Evolutionary conservation across 228 moss, liverwort and hornwort genomes (phyloP).

Genomic region (Sphagnum fallax): DNA sequence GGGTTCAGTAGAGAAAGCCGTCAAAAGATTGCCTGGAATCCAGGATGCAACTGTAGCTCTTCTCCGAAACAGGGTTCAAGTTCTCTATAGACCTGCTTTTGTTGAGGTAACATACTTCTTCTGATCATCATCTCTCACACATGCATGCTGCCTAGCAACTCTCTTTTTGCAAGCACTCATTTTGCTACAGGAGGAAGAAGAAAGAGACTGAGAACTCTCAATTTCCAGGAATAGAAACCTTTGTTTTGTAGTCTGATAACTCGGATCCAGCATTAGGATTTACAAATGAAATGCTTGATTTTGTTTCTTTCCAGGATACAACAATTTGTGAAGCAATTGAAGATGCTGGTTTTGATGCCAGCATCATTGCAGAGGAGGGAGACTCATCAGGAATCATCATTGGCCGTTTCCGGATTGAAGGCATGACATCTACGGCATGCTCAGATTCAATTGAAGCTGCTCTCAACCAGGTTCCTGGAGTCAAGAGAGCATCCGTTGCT

Average conservation of each 20-base stretch:
- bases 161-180: not conserved
- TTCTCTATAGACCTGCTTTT: constrained; percentile 71
- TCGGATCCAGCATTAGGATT: too few relatives aligned
- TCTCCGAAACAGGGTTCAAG: constrained; percentile 80
- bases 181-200: not conserved
- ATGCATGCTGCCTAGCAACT: not conserved
- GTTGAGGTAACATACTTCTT: constrained; percentile 41
- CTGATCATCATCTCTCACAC: not conserved
- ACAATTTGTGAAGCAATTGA: constrained; percentile 84
- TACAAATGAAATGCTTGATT: too few relatives aligned
- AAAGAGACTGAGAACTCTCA: not conserved
- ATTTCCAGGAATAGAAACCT: not conserved
- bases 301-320: constrained; percentile 38
- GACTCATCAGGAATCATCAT: constrained; percentile 30
- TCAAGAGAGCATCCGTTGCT: constrained; percentile 76
- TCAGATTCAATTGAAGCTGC: constrained; percentile 68
- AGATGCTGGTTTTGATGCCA: constrained; percentile 85
- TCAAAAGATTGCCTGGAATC: constrained; percentile 86
- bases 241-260: too few relatives aligned
- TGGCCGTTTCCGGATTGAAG: constrained; percentile 79
- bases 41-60: constrained; percentile 84
- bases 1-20: constrained; percentile 90
- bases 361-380: constrained; percentile 29
- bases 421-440: constrained; percentile 91
- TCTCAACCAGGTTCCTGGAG: constrained; percentile 60